These are phyloP conservation scores for Gracilaria caudata DNA, from an alignment of 23 red algal species.

Conservation along the genomic window DNA sequence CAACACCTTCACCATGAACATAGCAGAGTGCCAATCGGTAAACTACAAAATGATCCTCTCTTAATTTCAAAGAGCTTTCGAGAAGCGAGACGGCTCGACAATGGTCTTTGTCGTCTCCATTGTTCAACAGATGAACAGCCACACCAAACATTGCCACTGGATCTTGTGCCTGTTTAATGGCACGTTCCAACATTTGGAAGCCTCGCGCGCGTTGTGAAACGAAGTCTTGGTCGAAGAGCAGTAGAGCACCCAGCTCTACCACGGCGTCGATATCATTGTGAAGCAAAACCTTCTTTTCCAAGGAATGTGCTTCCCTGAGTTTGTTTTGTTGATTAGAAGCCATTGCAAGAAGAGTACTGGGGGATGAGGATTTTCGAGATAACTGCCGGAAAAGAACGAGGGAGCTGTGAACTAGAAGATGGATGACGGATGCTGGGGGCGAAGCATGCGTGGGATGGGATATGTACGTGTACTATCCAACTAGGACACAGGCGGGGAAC, in stretches of 20 bases:
- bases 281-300: neutral
- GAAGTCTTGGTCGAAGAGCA: neutral
- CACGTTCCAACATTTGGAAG: neutral
- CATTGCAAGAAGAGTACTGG: too few species aligned
- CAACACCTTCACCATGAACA: neutral
- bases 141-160: neutral
- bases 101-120: neutral
- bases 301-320: too few species aligned
- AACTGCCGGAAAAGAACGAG: too few species aligned
- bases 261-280: neutral
- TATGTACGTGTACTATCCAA: too few species aligned
- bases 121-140: neutral
- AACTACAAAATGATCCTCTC: neutral
- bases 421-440: too few species aligned
- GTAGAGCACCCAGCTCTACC: neutral
- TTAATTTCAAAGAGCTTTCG: neutral
- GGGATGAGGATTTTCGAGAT: too few species aligned
- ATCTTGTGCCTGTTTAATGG: neutral
- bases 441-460: too few species aligned
- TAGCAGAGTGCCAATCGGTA: neutral
- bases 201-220: neutral
- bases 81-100: neutral
- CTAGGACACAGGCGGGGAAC: too few species aligned
- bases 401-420: too few species aligned
- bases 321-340: too few species aligned